Conservation (phyloP, 441 rosid species). For the Cnidoscolus chayamansa region DNA sequence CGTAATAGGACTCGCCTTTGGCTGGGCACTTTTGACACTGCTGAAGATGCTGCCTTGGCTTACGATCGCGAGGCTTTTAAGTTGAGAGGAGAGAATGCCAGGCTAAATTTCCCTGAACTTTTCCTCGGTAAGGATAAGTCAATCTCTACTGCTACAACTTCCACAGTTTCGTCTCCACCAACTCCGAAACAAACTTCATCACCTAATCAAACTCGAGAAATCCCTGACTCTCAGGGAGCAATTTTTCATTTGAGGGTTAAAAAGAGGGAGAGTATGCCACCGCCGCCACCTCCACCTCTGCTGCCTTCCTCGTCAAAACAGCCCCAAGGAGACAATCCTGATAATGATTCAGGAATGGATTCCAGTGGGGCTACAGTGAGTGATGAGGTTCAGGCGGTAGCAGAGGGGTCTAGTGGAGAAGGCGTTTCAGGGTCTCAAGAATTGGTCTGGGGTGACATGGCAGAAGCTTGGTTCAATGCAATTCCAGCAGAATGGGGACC, state of each 20-base stretch:
- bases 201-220: slow-evolving; percentile 33
- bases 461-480: slow-evolving; percentile 75
- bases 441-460: slow-evolving; percentile 65
- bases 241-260: neutral
- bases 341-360: slow-evolving; percentile 34
- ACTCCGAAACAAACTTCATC: slow-evolving; percentile 24
- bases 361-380: slow-evolving; percentile 32
- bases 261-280: slow-evolving; percentile 18
- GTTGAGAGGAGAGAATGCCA: slow-evolving; percentile 75
- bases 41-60: slow-evolving; percentile 85
- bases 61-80: slow-evolving; percentile 84
- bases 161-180: slow-evolving; percentile 35
- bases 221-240: slow-evolving; percentile 17
- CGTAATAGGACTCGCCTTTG: slow-evolving; percentile 85
- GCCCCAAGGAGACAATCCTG: slow-evolving; percentile 33
- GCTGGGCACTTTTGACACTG: slow-evolving; percentile 86
- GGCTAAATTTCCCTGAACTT: slow-evolving; percentile 77
- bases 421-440: slow-evolving; percentile 39
- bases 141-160: slow-evolving; percentile 31
- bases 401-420: slow-evolving; percentile 37
- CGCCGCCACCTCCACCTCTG: slow-evolving; percentile 17
- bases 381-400: slow-evolving; percentile 27
- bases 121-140: slow-evolving; percentile 55
- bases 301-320: neutral
- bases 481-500: slow-evolving; percentile 87